phyloP scores from a whole-genome alignment of 2,329 filamentous ascomycete genomes.

The Cercospora citrullina region DNA sequence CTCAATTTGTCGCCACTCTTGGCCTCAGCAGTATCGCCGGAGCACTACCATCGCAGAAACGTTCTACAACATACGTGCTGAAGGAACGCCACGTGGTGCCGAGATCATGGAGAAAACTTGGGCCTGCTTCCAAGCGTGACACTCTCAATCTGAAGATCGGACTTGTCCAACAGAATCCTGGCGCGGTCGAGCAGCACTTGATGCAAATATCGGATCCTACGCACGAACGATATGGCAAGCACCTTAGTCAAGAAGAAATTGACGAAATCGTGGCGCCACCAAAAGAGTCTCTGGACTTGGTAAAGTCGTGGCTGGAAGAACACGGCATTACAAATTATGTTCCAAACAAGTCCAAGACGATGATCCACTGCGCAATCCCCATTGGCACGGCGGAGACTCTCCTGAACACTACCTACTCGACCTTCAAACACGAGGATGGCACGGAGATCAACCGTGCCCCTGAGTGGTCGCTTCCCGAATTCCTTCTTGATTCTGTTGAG shows the following conservation, averaged over 20 bases:
- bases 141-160: conserved; percentile 58
- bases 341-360: conserved; percentile 58
- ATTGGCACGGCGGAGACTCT: conserved; percentile 54
- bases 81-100: conserved; percentile 59
- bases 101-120: conserved; percentile 51
- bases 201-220: conserved; percentile 56
- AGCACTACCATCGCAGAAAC: conserved; percentile 15
- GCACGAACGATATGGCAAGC: conserved; percentile 53
- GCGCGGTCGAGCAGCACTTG: conserved; percentile 57
- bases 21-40: conserved; percentile 2
- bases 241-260: conserved; percentile 54
- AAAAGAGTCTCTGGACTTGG: conserved; percentile 53
- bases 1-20: conserved; percentile 3
- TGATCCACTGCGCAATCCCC: conserved; percentile 56
- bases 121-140: conserved; percentile 50
- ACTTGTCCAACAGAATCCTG: conserved; percentile 58
- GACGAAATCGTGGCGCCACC: conserved; percentile 55
- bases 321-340: conserved; percentile 49
- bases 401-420: conserved; percentile 54
- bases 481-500: conserved; percentile 60
- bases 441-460: conserved; percentile 53
- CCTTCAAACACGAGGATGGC: conserved; percentile 57
- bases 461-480: conserved; percentile 58
- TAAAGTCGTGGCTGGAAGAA: conserved; percentile 58
- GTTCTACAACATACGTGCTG: conserved; percentile 50